Conservation (phyloP, 2,329 filamentous ascomycete genomes). For the Botryotinia narcissicola region DNA sequence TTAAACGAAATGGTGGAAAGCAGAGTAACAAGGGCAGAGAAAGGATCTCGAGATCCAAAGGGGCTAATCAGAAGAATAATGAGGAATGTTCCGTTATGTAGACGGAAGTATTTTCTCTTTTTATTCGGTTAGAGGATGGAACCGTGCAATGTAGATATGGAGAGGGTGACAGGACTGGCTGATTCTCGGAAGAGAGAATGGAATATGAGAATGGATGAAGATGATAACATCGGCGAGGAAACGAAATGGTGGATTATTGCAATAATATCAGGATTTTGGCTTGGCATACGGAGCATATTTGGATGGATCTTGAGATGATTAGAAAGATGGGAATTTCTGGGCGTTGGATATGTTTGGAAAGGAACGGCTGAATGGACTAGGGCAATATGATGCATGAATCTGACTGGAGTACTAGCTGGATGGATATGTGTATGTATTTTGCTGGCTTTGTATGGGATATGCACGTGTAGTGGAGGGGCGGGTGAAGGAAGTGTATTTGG, state of each 20-base stretch:
- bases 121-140: neutral
- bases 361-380: neutral
- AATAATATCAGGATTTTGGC: slow-evolving; percentile 1
- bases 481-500: neutral
- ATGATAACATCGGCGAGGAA: neutral
- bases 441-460: neutral
- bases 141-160: neutral
- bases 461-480: neutral
- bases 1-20: slow-evolving; percentile 76
- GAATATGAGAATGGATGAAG: neutral
- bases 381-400: neutral
- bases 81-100: slow-evolving; percentile 87
- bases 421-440: neutral
- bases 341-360: neutral
- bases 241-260: neutral
- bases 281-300: slow-evolving; percentile 8
- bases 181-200: neutral
- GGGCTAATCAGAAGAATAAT: slow-evolving; percentile 74
- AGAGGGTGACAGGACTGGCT: neutral
- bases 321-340: neutral
- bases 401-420: neutral
- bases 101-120: neutral
- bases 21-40: slow-evolving; percentile 69
- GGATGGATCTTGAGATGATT: neutral
- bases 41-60: slow-evolving; percentile 76